phyloP scores from a whole-genome alignment of 768 basidiomycete species.

The Amyloporia xantha region DNA sequence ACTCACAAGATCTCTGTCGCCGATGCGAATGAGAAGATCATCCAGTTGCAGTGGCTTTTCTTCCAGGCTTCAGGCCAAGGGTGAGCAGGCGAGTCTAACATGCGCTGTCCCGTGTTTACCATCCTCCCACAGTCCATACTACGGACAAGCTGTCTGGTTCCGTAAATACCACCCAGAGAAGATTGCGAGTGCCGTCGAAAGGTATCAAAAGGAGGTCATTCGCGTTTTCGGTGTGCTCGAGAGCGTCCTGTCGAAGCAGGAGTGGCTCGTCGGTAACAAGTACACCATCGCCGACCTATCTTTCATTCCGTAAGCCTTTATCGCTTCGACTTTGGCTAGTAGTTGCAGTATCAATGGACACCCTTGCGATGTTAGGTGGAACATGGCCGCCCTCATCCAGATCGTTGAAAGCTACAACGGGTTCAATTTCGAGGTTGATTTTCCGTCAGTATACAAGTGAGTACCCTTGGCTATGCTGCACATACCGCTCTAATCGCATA shows the following conservation, averaged over 20 bases:
- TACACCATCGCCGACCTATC: constrained; percentile 13
- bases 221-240: constrained; percentile 20
- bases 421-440: constrained; percentile 15
- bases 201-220: constrained; percentile 18
- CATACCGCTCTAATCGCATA: too few species aligned
- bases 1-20: constrained; percentile 24
- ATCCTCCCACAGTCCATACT: constrained; percentile 11
- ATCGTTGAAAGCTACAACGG: constrained; percentile 16
- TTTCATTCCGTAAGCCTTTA: constrained; percentile 9
- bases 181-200: constrained; percentile 12
- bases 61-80: constrained; percentile 23
- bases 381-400: constrained; percentile 6
- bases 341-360: constrained; percentile 17
- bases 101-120: background rate
- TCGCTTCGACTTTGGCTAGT: background rate
- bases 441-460: constrained; percentile 13
- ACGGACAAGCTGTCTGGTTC: constrained; percentile 14
- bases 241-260: constrained; percentile 14
- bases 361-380: constrained; percentile 13
- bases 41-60: constrained; percentile 32
- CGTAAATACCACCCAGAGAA: constrained; percentile 8
- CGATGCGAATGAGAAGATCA: constrained; percentile 6
- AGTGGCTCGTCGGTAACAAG: constrained; percentile 14
- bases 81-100: background rate
- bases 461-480: background rate